These are phyloP conservation scores for Betula pendula DNA, from an alignment of 306 rosid genomes.

Conservation along the genomic window DNA sequence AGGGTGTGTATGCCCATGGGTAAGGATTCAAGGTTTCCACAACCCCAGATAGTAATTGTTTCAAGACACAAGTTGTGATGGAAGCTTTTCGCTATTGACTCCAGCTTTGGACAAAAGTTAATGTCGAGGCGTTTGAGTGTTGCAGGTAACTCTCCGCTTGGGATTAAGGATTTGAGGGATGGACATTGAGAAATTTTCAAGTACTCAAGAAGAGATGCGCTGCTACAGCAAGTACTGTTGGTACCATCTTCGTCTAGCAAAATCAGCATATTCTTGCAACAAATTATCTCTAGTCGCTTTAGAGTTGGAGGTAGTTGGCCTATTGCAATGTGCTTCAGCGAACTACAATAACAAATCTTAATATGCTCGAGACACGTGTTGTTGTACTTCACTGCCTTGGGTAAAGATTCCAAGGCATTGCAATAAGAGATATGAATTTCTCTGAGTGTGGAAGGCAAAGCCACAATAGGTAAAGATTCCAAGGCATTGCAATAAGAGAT, in stretches of 20 bases:
- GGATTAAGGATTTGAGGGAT: not conserved
- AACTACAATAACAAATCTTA: not conserved
- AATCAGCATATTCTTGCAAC: not conserved
- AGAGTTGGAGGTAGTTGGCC: constrained; percentile 19
- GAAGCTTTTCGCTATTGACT: not conserved
- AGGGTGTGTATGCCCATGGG: constrained; percentile 19
- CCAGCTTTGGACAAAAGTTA: rapidly evolving
- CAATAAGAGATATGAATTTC: not conserved
- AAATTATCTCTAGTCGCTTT: not conserved
- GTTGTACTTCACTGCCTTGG: constrained; percentile 4
- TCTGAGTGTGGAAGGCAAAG: not conserved
- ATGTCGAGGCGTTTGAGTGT: not conserved
- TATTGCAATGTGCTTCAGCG: constrained; percentile 6
- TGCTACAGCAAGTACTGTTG: not conserved
- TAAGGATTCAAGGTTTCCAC: not conserved
- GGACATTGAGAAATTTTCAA: rapidly evolving
- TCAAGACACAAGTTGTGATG: not conserved
- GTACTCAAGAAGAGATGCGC: not conserved
- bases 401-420: constrained; percentile 3
- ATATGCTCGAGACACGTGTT: not conserved
- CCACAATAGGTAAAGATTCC: not conserved
- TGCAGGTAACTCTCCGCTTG: not conserved
- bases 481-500: not conserved
- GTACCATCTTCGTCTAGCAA: not conserved
- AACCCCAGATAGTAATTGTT: rapidly evolving